A percentile compares a stretch with the other conserved stretches of the same genome.
phyloP scores from a whole-genome alignment of 345 rosid species.

The Eucalyptus sp. region DNA sequence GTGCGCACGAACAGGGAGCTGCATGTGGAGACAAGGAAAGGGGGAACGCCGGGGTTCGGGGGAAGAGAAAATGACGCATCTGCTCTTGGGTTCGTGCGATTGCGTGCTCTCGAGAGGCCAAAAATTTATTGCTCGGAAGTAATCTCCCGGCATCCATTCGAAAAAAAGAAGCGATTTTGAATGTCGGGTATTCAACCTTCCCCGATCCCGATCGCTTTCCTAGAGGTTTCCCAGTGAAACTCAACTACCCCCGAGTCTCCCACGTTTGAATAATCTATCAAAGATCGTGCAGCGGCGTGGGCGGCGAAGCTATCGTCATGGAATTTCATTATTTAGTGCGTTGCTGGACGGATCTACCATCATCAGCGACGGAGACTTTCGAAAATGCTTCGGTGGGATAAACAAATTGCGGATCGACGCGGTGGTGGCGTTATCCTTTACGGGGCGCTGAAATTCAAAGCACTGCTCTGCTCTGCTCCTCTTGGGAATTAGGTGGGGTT shows the following conservation, averaged over 20 bases:
- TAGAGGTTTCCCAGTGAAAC: not conserved
- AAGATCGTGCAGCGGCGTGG: not conserved
- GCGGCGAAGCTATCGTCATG: not conserved
- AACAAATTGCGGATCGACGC: not conserved
- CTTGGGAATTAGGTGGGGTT: not conserved
- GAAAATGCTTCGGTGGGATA: not conserved
- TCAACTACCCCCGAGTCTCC: not conserved
- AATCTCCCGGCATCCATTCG: not conserved
- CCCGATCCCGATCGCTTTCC: not conserved
- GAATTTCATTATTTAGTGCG: not conserved
- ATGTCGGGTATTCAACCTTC: not conserved
- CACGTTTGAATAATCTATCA: not conserved
- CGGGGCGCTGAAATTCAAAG: not conserved
- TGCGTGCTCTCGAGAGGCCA: not conserved
- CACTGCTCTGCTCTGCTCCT: not conserved
- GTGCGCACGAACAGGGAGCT: constrained; percentile 12
- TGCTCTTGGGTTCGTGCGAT: not conserved
- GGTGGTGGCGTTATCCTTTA: not conserved
- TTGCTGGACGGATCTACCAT: not conserved
- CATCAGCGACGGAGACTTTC: not conserved
- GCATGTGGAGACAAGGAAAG: constrained; percentile 19
- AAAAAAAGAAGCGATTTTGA: not conserved
- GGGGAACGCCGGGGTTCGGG: not conserved
- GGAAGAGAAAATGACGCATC: not conserved
- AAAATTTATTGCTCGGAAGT: not conserved